A percentile compares a stretch with the other conserved stretches of the same genome.
phyloP scores from a whole-genome alignment of 495 filamentous ascomycete genomes.

The Chaetomium fimeti region DNA sequence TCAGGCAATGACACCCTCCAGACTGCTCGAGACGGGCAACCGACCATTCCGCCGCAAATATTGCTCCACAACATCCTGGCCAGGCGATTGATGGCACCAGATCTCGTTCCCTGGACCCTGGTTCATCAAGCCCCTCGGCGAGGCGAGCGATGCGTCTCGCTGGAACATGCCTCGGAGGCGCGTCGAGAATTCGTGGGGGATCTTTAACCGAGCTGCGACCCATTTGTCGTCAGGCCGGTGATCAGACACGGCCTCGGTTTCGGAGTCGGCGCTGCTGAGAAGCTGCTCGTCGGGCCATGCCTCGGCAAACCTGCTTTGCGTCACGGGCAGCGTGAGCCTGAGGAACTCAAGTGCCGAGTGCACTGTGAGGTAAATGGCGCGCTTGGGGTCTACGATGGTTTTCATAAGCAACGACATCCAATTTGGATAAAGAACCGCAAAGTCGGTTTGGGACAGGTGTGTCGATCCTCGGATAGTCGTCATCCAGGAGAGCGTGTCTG shows the following conservation, averaged over 20 bases:
- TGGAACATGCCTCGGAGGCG: constrained; percentile 38
- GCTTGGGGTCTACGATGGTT: constrained; percentile 54
- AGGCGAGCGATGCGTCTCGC: constrained; percentile 20
- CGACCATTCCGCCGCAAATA: constrained; percentile 20
- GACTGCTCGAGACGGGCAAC: constrained; percentile 1
- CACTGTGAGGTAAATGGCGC: constrained; percentile 58
- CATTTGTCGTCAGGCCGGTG: constrained; percentile 48
- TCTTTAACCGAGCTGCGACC: constrained; percentile 47
- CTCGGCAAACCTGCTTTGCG: constrained; percentile 35
- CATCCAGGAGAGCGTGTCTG: constrained; percentile 54
- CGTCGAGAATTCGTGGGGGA: constrained; percentile 48
- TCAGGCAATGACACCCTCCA: constrained; percentile 16
- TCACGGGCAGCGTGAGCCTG: constrained; percentile 42
- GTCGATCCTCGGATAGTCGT: constrained; percentile 59
- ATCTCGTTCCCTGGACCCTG: constrained; percentile 46
- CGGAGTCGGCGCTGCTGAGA: constrained; percentile 32
- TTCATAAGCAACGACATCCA: constrained; percentile 56
- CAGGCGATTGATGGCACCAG: constrained; percentile 51
- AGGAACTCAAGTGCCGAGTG: constrained; percentile 55
- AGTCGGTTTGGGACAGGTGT: constrained; percentile 59
- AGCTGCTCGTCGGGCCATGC: constrained; percentile 46
- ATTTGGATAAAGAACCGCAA: constrained; percentile 58
- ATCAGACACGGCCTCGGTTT: constrained; percentile 41
- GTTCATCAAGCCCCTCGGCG: constrained; percentile 35
- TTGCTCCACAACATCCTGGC: constrained; percentile 32